Evolutionary conservation across 345 rosid species (phyloP).

Genomic region (Eucalyptus cloeziana): DNA sequence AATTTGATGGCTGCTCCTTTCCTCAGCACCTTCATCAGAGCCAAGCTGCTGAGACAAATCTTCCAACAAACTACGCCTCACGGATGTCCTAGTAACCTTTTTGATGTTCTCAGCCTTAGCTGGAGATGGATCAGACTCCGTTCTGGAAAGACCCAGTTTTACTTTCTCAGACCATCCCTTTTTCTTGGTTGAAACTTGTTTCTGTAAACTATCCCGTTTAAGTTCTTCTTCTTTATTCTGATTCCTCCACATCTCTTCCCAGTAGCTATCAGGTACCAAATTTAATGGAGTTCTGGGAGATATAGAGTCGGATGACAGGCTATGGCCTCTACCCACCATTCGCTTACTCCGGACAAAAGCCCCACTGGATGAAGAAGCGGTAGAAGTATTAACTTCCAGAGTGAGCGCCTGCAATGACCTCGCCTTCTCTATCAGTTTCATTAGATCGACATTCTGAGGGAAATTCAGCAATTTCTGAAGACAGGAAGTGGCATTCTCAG

Average conservation of each 20-base stretch:
- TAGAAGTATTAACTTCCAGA: slow-evolving; percentile 25
- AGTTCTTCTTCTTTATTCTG: slow-evolving; percentile 58
- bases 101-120: slow-evolving; percentile 12
- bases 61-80: slow-evolving; percentile 53
- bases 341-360: slow-evolving; percentile 25
- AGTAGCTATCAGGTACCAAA: slow-evolving; percentile 66
- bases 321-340: slow-evolving; percentile 28
- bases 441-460: slow-evolving; percentile 57
- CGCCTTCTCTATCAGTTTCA: slow-evolving; percentile 53
- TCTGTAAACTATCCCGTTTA: slow-evolving; percentile 18
- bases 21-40: slow-evolving; percentile 28
- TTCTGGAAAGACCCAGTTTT: slow-evolving; percentile 42
- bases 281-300: slow-evolving; percentile 55
- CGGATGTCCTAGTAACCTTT: slow-evolving; percentile 23
- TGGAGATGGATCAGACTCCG: slow-evolving; percentile 64
- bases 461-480: slow-evolving; percentile 83
- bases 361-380: slow-evolving; percentile 7
- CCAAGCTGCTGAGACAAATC: slow-evolving; percentile 62
- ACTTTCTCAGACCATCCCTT: slow-evolving; percentile 76
- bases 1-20: slow-evolving; percentile 2
- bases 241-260: slow-evolving; percentile 96
- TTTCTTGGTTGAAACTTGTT: slow-evolving; percentile 25
- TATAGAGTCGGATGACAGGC: slow-evolving; percentile 35
- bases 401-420: slow-evolving; percentile 65
- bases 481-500: slow-evolving; percentile 86